Percentiles rank a stretch among this genome's conserved stretches.
Conservation (phyloP, 2,329 filamentous ascomycete genomes). For the Calonectria leucothoes region DNA sequence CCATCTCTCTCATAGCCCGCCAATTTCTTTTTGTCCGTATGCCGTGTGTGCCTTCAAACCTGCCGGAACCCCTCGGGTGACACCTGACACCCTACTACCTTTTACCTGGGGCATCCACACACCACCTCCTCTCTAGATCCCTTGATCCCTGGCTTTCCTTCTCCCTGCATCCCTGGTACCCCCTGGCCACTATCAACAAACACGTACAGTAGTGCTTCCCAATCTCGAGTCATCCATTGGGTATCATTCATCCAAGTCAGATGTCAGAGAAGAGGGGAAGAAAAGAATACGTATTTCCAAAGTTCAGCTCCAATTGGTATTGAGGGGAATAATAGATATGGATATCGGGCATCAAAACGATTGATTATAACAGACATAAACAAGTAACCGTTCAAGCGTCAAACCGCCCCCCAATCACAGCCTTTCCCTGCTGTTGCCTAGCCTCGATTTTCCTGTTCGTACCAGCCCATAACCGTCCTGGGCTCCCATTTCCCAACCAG, state of each 20-base stretch:
- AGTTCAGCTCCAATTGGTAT: constrained; percentile 14
- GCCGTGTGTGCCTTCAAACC: constrained; percentile 4
- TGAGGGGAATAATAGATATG: constrained; percentile 14
- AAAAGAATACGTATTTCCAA: neutral
- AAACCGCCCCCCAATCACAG: constrained; percentile 22
- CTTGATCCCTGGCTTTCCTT: constrained; percentile 22
- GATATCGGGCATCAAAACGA: constrained; percentile 25
- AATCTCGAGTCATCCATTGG: constrained; percentile 24
- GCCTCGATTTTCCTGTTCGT: constrained; percentile 7
- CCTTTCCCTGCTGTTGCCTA: constrained; percentile 18
- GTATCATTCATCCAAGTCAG: constrained; percentile 13
- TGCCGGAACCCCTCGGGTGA: constrained; percentile 33
- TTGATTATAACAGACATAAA: constrained; percentile 29
- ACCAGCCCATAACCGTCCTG: constrained; percentile 13
- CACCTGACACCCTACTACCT: constrained; percentile 27
- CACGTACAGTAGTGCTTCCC: constrained; percentile 9
- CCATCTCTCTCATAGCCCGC: neutral
- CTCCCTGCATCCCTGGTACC: constrained; percentile 5
- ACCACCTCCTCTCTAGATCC: constrained; percentile 13
- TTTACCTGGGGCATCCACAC: constrained; percentile 14
- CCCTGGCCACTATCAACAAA: constrained; percentile 10
- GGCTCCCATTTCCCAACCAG: constrained; percentile 12
- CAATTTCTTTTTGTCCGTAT: neutral
- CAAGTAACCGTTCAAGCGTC: constrained; percentile 21
- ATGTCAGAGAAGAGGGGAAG: neutral